These are phyloP conservation scores for Gossypium raimondii DNA, from an alignment of 345 rosid species.

Conservation along the genomic window DNA sequence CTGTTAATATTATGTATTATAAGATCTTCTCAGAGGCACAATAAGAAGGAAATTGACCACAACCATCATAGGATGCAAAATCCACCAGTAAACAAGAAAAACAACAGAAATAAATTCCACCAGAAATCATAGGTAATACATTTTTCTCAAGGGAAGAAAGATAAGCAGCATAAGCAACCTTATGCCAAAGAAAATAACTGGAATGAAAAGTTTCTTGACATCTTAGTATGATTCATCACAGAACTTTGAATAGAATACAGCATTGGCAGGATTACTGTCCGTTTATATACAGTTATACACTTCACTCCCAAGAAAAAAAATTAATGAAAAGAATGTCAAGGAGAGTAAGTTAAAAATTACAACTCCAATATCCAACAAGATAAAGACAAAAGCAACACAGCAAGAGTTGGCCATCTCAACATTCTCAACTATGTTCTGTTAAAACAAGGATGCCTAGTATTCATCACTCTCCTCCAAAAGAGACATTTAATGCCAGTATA, in stretches of 20 bases:
- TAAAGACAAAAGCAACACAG: neutral
- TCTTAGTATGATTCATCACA: neutral
- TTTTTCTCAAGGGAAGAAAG: neutral
- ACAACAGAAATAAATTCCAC: neutral
- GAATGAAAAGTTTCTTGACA: neutral
- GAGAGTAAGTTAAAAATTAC: neutral
- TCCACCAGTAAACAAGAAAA: neutral
- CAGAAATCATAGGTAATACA: neutral
- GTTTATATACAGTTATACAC: neutral
- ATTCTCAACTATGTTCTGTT: neutral
- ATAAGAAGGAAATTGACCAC: neutral
- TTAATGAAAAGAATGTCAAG: neutral
- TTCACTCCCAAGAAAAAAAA: neutral
- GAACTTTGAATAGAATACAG: neutral
- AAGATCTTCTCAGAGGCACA: constrained; percentile 10
- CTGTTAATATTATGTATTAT: neutral
- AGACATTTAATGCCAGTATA: neutral
- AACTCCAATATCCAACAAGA: neutral
- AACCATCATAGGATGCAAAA: constrained; percentile 9
- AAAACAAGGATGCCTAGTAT: neutral
- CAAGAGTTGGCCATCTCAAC: neutral
- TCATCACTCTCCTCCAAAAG: neutral
- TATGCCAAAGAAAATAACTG: neutral
- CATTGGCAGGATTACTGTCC: neutral
- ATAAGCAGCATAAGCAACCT: neutral